phyloP scores from a whole-genome alignment of 148 eudicot species.

The Amaranthus hypochondriacus region DNA sequence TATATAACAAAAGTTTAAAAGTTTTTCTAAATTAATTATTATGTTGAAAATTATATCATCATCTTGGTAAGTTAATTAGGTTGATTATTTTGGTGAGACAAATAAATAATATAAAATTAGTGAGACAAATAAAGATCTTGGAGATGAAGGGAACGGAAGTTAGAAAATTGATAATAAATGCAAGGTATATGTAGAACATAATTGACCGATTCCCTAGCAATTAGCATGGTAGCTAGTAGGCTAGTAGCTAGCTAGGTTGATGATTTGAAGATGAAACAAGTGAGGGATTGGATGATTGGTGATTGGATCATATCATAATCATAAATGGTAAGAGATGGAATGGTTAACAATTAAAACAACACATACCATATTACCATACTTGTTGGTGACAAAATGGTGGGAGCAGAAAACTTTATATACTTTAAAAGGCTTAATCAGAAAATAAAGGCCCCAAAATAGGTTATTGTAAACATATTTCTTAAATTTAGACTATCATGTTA shows the following conservation, averaged over 20 bases:
- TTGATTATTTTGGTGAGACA: no score
- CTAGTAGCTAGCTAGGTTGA: background rate
- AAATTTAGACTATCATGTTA: background rate
- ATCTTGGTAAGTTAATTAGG: no score
- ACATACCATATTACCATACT: constrained; percentile 26
- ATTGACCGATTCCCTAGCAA: background rate
- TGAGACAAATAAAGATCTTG: no score
- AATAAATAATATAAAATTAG: no score
- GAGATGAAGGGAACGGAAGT: no score
- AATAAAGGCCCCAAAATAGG: background rate
- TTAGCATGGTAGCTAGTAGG: background rate
- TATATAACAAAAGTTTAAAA: no score
- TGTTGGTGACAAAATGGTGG: constrained; percentile 28
- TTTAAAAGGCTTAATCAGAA: constrained; percentile 5
- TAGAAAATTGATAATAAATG: no score
- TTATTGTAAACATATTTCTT: background rate
- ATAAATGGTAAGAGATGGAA: background rate
- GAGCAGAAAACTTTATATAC: constrained; percentile 15
- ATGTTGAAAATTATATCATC: no score
- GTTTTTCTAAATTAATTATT: no score
- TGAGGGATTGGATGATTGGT: background rate
- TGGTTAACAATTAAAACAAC: constrained; percentile 9
- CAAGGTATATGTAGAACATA: no score
- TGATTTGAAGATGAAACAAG: constrained; percentile 15
- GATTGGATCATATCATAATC: no score